phyloP scores from a whole-genome alignment of 495 filamentous ascomycete species.

The Apodospora peruviana region DNA sequence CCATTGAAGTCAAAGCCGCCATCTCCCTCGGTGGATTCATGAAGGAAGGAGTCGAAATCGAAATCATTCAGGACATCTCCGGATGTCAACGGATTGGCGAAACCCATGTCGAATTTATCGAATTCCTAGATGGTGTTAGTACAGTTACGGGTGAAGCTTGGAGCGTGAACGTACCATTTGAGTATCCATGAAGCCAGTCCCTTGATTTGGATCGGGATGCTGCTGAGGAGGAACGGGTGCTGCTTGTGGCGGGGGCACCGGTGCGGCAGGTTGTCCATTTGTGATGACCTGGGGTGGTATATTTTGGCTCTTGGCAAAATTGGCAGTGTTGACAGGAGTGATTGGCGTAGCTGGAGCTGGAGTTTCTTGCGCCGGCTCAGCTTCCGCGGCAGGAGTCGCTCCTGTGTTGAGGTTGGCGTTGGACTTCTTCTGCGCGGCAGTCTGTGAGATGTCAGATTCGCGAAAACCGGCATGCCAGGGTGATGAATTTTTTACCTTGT shows the following conservation, averaged over 20 bases:
- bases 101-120: slow-evolving; percentile 49
- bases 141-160: background rate
- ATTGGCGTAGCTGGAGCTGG: slow-evolving; percentile 81
- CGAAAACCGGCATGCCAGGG: slow-evolving; percentile 19
- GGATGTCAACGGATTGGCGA: slow-evolving; percentile 53
- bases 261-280: slow-evolving; percentile 40
- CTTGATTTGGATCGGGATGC: slow-evolving; percentile 36
- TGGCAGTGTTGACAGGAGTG: slow-evolving; percentile 71
- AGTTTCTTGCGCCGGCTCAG: slow-evolving; percentile 62
- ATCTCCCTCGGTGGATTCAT: slow-evolving; percentile 37
- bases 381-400: slow-evolving; percentile 72
- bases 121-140: slow-evolving; percentile 28
- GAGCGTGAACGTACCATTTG: slow-evolving; percentile 29
- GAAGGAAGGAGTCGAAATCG: slow-evolving; percentile 94
- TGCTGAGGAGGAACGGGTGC: slow-evolving; percentile 42
- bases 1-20: slow-evolving; percentile 40
- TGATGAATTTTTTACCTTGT: slow-evolving; percentile 62
- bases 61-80: slow-evolving; percentile 82
- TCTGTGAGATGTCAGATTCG: slow-evolving; percentile 37
- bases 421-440: slow-evolving; percentile 65
- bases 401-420: slow-evolving; percentile 52
- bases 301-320: slow-evolving; percentile 54
- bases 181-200: slow-evolving; percentile 28
- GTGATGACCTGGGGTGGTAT: slow-evolving; percentile 38
- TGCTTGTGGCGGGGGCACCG: slow-evolving; percentile 34